phyloP scores from a whole-genome alignment of 805 yeast species.

The Blastobotrys americana region DNA sequence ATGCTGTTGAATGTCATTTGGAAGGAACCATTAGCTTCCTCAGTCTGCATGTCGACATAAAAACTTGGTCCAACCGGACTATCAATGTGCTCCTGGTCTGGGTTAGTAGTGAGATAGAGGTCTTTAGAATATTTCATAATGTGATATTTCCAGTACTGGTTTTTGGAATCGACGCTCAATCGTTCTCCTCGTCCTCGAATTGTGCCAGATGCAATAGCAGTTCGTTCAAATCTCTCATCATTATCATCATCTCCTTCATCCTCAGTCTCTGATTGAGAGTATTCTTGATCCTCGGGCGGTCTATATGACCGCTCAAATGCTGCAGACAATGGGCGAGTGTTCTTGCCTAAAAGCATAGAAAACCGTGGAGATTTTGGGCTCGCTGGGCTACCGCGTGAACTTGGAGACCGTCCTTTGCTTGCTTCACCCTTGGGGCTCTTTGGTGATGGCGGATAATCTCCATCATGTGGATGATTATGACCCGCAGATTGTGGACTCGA shows the following conservation, averaged over 20 bases:
- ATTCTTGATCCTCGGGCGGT: neutral
- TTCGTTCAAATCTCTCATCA: neutral
- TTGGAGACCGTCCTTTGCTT: too few species aligned
- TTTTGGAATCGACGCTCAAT: neutral
- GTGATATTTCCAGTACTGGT: constrained; percentile 58
- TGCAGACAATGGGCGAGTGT: neutral
- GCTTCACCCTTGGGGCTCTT: too few species aligned
- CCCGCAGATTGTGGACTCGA: too few species aligned
- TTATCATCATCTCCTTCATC: constrained; percentile 5
- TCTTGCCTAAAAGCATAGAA: neutral
- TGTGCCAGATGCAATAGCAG: constrained; percentile 4
- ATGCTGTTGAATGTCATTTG: constrained; percentile 5
- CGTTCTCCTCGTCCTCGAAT: constrained; percentile 3
- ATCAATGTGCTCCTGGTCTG: constrained; percentile 50
- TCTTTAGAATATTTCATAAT: constrained; percentile 47
- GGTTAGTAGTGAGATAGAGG: constrained; percentile 60
- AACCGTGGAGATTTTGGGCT: neutral
- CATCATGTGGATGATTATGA: too few species aligned
- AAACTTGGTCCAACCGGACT: constrained; percentile 60
- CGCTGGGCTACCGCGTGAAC: too few species aligned
- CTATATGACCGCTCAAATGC: neutral
- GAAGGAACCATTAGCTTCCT: constrained; percentile 6
- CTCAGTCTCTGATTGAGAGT: neutral
- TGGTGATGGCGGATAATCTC: too few species aligned
- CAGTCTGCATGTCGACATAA: constrained; percentile 32